Evolutionary conservation across 2,329 filamentous ascomycete species (phyloP), one percentile per base, ranked within the genome.

Genomic region (Thermoascus crustaceus): DNA sequence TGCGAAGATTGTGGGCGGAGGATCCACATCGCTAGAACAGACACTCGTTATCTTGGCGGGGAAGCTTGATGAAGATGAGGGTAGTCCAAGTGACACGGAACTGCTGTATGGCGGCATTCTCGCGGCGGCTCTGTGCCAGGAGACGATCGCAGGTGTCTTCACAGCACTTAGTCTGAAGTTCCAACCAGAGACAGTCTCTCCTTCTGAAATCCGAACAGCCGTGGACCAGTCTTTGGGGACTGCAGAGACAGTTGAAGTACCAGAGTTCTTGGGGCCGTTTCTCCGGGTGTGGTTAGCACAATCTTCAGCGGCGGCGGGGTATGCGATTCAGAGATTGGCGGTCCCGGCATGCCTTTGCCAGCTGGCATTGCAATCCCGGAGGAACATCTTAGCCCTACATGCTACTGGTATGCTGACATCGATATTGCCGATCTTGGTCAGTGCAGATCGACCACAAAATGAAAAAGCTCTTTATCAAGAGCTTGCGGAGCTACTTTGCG

Each of bases 31-130:
- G 5, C 58, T 95, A 36, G 80, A 91, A 52, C 76, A 84, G 53
- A 76, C 75, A 4, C 73, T 63, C 75, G 74, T 42, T 78, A 76
- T 56, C 78, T 80, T 57, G 76, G 82, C 21, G 63, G 78, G 35
- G 71, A 80, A 35, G 74, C 73, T 44, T 72, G 45, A 48, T 27
- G 37, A 42, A 14, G 36, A 35, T 7, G 42, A 54, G 29, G 42
- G 30, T 19, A 32, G 29, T 37, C 24, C 30, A 4, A 35, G 72
- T 38, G 78, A 84, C 44, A 71, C 78, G 29, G 84, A 93, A 47
- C 82, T 88, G 57, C 71, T 93, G 3, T 93, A 93, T 60, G 86
- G 86, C 18, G 80, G 82, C 48, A 73, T 95, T 6, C 70, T 94
- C 32, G 76, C 84, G 4, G 89, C 93, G 61, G 80, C 82, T 1